Base-by-base conservation (phyloP, 2,329 filamentous ascomycete species). In the Pestalotiopsis sp. region DNA sequence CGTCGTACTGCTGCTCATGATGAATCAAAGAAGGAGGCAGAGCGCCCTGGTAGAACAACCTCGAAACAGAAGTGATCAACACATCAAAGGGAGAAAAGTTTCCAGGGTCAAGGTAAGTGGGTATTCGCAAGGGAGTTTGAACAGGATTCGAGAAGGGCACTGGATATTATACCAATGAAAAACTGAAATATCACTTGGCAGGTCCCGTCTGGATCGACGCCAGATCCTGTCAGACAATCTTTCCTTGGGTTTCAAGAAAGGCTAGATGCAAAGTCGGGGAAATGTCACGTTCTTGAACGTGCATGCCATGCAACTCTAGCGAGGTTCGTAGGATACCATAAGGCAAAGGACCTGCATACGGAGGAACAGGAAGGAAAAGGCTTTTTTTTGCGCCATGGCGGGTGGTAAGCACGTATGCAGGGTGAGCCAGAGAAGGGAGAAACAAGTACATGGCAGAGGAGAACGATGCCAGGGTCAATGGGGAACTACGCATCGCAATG, bases 51-150 rank as follows among this genome's bases (percentile, higher is more conserved):
- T 52, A 52, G 4, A 9, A 52, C 6, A n/a, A 52, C 6, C 45
- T 58, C 23, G 57, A 59, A 59, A 25, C 23, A 59, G 57, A 27
- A 59, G 57, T 59, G 57, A 59, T 59, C 57, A 59, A 59, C 57
- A 59, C 57, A 59, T 59, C 27, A 36, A 36, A 23, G 57, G 12
- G 45, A 7, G 20, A 3, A 59, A 59, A 11, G 6, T 36, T 36
- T 36, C 31, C 23, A 36, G 23, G 17, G 5, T 27, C 25, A 59
- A 59, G 27, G 57, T 59, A 23, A 36, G 57, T 59, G 57, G 57
- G 25, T 36, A 27, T 36, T 59, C n/a, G 45, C 45, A 27, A 5
- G 23, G 23, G 4, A 27, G 23, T 4, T 36, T 23, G 14, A 3
- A 59, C 23, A 59, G 57, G 12, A 59, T 59, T 36, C 57, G 9